These are phyloP conservation scores for Lactifluus echinatus DNA, from an alignment of 768 basidiomycete species.

Conservation along the genomic window DNA sequence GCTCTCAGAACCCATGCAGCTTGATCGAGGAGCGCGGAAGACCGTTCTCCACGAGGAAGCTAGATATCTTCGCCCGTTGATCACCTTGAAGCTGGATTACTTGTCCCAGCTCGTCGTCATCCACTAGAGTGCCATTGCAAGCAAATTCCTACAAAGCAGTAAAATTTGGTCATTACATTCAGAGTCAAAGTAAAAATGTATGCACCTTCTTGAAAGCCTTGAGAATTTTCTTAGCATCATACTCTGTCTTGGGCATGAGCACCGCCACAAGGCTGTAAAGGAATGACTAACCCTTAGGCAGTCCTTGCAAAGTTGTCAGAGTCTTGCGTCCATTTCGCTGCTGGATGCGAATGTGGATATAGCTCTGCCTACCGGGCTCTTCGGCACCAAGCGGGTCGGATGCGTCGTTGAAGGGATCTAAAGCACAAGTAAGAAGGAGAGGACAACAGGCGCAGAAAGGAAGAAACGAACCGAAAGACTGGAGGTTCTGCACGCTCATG, in stretches of 20 bases:
- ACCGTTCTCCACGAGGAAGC: constrained; percentile 79
- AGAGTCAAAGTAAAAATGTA: background rate
- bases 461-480: constrained; percentile 55
- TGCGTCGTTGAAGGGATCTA: constrained; percentile 96
- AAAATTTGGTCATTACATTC: constrained; percentile 9
- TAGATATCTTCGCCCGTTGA: constrained; percentile 84
- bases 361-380: constrained; percentile 74
- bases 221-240: constrained; percentile 94
- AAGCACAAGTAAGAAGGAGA: constrained; percentile 20
- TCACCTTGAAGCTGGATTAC: constrained; percentile 99
- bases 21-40: constrained; percentile 73
- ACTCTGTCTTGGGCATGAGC: constrained; percentile 46
- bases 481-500: constrained; percentile 94
- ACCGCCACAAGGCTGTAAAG: constrained; percentile 14
- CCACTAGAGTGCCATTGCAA: constrained; percentile 95
- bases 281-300: constrained; percentile 66
- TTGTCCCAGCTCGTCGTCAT: constrained; percentile 91
- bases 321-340: constrained; percentile 99
- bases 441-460: constrained; percentile 18
- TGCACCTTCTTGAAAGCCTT: constrained; percentile 97
- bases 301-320: constrained; percentile 91
- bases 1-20: constrained; percentile 73
- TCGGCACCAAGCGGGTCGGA: constrained; percentile 68
- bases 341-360: constrained; percentile 96
- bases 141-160: constrained; percentile 70